Evolutionary conservation across 768 basidiomycete species (phyloP).

Genomic region (Crucibulum laeve): DNA sequence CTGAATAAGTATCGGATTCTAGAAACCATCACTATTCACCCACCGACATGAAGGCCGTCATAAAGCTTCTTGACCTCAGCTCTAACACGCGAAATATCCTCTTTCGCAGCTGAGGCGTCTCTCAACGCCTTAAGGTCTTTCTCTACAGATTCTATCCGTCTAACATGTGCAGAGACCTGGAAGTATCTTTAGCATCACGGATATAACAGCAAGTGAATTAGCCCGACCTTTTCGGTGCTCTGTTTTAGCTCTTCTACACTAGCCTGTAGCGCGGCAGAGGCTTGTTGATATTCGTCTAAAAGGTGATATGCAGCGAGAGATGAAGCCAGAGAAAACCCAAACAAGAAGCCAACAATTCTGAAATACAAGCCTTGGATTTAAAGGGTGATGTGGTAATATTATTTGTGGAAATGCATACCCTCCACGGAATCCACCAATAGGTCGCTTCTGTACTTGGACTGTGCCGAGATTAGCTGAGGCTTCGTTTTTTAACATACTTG

Average conservation of each 20-base stretch:
- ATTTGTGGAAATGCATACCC: slow-evolving; percentile 35
- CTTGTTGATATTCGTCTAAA: slow-evolving; percentile 85
- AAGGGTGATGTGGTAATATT: neutral
- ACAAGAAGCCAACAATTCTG: slow-evolving; percentile 80
- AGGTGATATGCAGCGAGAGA: slow-evolving; percentile 84
- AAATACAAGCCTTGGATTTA: slow-evolving; percentile 6
- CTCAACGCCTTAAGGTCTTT: slow-evolving; percentile 79
- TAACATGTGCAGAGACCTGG: slow-evolving; percentile 82
- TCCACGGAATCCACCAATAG: slow-evolving; percentile 69
- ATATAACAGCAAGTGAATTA: neutral
- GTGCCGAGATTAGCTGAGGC: slow-evolving; percentile 47
- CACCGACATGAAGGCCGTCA: slow-evolving; percentile 77
- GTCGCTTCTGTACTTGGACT: slow-evolving; percentile 59
- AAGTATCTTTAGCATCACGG: slow-evolving; percentile 1
- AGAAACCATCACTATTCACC: slow-evolving; percentile 20
- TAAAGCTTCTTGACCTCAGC: slow-evolving; percentile 86
- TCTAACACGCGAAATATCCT: slow-evolving; percentile 72
- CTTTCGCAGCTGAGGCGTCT: slow-evolving; percentile 65
- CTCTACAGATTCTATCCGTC: slow-evolving; percentile 83
- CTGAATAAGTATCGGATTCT: neutral
- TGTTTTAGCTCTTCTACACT: slow-evolving; percentile 84
- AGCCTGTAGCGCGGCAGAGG: slow-evolving; percentile 81
- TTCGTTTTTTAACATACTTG: slow-evolving; percentile 38
- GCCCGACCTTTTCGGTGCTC: slow-evolving; percentile 71
- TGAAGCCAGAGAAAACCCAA: slow-evolving; percentile 89